phyloP scores from a whole-genome alignment of 768 basidiomycete species.

The Lentinula boryana region DNA sequence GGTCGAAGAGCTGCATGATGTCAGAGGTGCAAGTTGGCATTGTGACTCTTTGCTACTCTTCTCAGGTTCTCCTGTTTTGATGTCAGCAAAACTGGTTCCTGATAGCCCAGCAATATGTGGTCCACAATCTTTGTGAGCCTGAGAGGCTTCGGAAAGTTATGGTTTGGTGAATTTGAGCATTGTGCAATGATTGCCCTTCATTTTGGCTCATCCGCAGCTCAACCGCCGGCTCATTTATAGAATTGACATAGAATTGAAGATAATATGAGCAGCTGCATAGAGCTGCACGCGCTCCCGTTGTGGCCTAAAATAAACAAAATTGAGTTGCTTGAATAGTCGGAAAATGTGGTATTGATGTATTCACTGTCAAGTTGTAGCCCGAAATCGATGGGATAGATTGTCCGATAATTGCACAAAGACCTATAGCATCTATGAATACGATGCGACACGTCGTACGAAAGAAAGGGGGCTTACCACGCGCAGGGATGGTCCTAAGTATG shows the following conservation, averaged over 20 bases:
- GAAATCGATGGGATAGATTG: background rate
- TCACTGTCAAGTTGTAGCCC: background rate
- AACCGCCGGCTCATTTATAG: background rate
- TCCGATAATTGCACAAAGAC: background rate
- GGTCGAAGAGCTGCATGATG: too few species aligned
- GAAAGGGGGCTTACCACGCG: background rate
- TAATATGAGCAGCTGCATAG: background rate
- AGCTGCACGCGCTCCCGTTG: background rate
- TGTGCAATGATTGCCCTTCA: background rate
- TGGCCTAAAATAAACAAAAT: background rate
- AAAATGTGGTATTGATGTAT: background rate
- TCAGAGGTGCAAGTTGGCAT: too few species aligned
- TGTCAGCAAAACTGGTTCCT: too few species aligned
- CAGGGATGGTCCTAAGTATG: background rate
- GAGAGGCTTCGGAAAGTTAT: too few species aligned
- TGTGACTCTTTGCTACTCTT: too few species aligned
- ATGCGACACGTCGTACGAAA: background rate
- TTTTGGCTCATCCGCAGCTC: background rate
- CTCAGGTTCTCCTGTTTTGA: too few species aligned
- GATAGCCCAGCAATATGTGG: too few species aligned
- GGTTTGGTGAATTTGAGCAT: too few species aligned
- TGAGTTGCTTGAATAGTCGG: background rate
- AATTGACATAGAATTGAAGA: background rate
- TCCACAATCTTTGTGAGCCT: too few species aligned
- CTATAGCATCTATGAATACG: background rate